A percentile compares a stretch with the other conserved stretches of the same genome.
Evolutionary conservation across 2,329 filamentous ascomycete genomes (phyloP).

Genomic region (Huntiella bhutanensis): DNA sequence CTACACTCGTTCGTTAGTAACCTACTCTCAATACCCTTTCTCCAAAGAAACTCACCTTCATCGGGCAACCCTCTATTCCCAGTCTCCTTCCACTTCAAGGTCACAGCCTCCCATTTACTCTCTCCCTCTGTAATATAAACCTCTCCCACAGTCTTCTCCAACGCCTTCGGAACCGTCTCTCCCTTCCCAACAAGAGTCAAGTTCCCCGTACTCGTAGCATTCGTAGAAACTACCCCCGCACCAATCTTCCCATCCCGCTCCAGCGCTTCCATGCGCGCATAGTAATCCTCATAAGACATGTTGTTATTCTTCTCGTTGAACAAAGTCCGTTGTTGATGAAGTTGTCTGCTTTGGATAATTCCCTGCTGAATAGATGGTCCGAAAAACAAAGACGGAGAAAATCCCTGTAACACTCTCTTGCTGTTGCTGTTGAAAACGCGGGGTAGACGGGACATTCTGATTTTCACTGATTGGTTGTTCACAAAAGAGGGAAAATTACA

Average conservation of each 20-base stretch:
- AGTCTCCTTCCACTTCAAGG: conserved; percentile 38
- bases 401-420: too few relatives aligned
- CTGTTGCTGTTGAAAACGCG: too few relatives aligned
- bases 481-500: too few relatives aligned
- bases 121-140: conserved; percentile 58
- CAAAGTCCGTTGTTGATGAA: neutral
- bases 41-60: conserved; percentile 31
- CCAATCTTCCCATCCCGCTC: neutral
- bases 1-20: conserved; percentile 22
- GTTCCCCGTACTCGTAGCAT: neutral
- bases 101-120: conserved; percentile 66
- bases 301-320: neutral
- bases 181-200: conserved; percentile 35
- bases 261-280: conserved; percentile 1
- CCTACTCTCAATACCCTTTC: neutral
- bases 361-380: too few relatives aligned
- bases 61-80: conserved; percentile 34
- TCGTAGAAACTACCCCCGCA: neutral
- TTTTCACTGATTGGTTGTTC: too few relatives aligned
- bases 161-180: conserved; percentile 38
- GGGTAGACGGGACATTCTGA: too few relatives aligned
- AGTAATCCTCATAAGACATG: neutral
- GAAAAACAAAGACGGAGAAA: too few relatives aligned
- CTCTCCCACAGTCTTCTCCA: conserved; percentile 30
- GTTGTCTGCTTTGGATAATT: too few relatives aligned